A percentile compares a stretch with the other conserved stretches of the same genome.
Conservation (phyloP, 192 early-diverging fungal species). For the Backusella macrospora region DNA sequence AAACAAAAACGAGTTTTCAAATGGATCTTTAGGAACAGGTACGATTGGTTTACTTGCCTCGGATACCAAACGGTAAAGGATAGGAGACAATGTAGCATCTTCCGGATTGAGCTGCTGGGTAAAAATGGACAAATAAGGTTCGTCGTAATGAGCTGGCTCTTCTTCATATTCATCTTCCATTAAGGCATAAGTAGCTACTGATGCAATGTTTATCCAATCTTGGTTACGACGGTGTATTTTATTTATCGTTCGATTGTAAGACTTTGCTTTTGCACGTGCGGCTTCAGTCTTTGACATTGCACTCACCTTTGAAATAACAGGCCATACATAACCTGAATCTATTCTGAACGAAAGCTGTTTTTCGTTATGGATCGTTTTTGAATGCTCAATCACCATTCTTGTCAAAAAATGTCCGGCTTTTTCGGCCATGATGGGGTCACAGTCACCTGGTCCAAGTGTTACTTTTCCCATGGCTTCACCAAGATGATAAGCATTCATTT, state of each 20-base stretch:
- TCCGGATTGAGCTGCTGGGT: neutral
- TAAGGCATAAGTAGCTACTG: slow-evolving; percentile 9
- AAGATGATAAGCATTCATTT: slow-evolving; percentile 34
- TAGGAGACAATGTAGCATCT: slow-evolving; percentile 12
- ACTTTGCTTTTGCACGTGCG: slow-evolving; percentile 27
- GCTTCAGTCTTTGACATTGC: slow-evolving; percentile 22
- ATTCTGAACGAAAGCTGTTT: neutral
- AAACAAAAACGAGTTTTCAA: slow-evolving; percentile 16
- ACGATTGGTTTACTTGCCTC: slow-evolving; percentile 20
- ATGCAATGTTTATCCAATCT: slow-evolving; percentile 20
- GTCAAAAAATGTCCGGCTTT: slow-evolving; percentile 33
- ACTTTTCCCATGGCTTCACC: slow-evolving; percentile 44
- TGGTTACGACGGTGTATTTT: neutral
- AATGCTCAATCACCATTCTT: slow-evolving; percentile 35
- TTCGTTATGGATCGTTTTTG: slow-evolving; percentile 24
- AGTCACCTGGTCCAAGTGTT: slow-evolving; percentile 33
- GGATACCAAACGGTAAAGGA: slow-evolving; percentile 23
- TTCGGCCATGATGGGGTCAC: slow-evolving; percentile 35
- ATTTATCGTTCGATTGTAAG: slow-evolving; percentile 23
- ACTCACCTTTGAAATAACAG: neutral
- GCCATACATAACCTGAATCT: slow-evolving; percentile 7
- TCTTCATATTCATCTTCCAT: slow-evolving; percentile 20
- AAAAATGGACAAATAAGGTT: slow-evolving; percentile 18
- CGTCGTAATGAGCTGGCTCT: slow-evolving; percentile 10
- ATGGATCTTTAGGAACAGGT: slow-evolving; percentile 11